Evolutionary conservation across 2,329 filamentous ascomycete genomes (phyloP).

Genomic region (Colletotrichum scovillei): DNA sequence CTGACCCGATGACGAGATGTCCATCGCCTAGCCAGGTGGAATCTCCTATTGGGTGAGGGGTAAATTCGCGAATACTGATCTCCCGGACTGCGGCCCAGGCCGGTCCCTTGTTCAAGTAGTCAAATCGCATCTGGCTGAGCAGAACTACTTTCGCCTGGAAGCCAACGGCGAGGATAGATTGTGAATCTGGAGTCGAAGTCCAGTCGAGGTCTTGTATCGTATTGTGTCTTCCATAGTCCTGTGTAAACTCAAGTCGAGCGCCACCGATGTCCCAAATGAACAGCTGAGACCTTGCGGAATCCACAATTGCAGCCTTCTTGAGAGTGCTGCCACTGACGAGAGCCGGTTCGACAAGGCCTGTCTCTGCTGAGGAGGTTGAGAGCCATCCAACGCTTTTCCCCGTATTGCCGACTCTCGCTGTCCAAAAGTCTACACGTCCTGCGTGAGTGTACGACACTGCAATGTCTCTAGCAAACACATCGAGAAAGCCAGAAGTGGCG

Average conservation of each 20-base stretch:
- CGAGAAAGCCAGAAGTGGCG: constrained; percentile 80
- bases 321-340: constrained; percentile 88
- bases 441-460: constrained; percentile 84
- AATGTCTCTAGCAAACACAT: constrained; percentile 87
- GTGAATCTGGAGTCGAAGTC: constrained; percentile 90
- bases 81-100: constrained; percentile 89
- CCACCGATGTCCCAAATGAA: constrained; percentile 93
- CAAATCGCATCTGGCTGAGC: constrained; percentile 88
- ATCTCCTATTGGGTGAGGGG: constrained; percentile 91
- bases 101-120: constrained; percentile 89
- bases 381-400: constrained; percentile 81
- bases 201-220: constrained; percentile 89
- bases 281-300: constrained; percentile 76
- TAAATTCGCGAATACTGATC: constrained; percentile 83
- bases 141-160: constrained; percentile 88
- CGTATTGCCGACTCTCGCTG: constrained; percentile 75
- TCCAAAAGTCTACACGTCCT: constrained; percentile 86
- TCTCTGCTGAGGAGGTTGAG: constrained; percentile 83
- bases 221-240: constrained; percentile 78
- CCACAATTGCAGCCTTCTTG: constrained; percentile 87
- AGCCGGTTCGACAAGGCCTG: constrained; percentile 76
- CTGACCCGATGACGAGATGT: constrained; percentile 86
- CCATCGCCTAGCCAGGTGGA: constrained; percentile 91
- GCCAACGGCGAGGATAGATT: constrained; percentile 91
- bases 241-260: constrained; percentile 82